A percentile compares a stretch with the other conserved stretches of the same genome.
phyloP scores from a whole-genome alignment of 2,329 filamentous ascomycete species.

The Akanthomyces muscarius region DNA sequence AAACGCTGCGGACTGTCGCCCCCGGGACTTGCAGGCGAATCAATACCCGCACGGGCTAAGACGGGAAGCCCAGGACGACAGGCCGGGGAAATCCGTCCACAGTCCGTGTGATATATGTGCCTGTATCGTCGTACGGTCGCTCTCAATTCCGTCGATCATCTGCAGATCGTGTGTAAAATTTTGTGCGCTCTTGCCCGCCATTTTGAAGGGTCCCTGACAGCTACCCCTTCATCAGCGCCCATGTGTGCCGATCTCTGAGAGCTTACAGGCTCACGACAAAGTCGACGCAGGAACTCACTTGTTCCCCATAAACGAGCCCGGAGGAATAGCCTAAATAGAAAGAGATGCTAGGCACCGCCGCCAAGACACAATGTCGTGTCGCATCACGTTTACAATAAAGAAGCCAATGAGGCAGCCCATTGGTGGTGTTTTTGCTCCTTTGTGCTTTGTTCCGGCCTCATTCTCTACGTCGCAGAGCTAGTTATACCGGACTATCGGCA shows the following conservation, averaged over 20 bases:
- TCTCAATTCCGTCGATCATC: neutral
- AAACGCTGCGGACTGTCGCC: neutral
- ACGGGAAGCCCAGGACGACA: neutral
- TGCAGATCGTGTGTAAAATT: neutral
- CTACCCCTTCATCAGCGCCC: neutral
- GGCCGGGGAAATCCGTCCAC: neutral
- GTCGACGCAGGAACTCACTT: neutral
- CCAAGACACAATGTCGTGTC: neutral
- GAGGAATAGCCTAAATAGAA: neutral
- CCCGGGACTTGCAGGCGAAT: neutral
- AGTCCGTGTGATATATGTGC: neutral
- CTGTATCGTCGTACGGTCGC: neutral
- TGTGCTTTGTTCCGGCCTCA: neutral
- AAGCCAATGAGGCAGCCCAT: neutral
- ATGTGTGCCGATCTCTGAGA: neutral
- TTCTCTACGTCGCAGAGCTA: neutral
- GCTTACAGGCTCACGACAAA: neutral
- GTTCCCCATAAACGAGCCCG: neutral
- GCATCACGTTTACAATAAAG: neutral
- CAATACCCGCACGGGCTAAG: neutral
- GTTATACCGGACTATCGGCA: neutral
- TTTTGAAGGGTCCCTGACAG: slow-evolving; percentile 1
- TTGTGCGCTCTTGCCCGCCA: neutral
- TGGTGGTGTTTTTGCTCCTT: neutral
- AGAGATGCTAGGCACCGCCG: neutral